phyloP scores from a whole-genome alignment of 129 eudicot genomes.

The Scalesia atractyloides region DNA sequence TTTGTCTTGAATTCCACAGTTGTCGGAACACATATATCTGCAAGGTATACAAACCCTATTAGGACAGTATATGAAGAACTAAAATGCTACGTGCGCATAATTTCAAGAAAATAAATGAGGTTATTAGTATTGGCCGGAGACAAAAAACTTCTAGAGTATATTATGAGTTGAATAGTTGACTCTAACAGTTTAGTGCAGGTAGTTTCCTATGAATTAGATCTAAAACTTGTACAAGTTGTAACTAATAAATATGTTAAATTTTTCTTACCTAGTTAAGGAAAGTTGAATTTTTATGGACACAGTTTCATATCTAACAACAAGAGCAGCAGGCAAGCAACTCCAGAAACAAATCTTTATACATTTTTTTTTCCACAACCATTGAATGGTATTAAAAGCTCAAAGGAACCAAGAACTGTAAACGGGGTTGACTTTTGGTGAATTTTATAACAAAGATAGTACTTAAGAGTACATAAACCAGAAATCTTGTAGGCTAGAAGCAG shows the following conservation, averaged over 20 bases:
- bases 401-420: background rate
- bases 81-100: background rate
- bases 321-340: too few relatives aligned
- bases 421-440: background rate
- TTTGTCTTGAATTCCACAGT: background rate
- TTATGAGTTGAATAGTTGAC: background rate
- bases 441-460: too few relatives aligned
- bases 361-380: too few relatives aligned
- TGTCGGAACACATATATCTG: conserved; percentile 3
- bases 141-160: background rate
- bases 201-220: background rate
- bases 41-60: background rate
- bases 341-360: too few relatives aligned
- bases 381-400: background rate
- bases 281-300: background rate
- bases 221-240: background rate
- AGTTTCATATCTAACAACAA: too few relatives aligned
- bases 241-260: background rate
- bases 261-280: background rate
- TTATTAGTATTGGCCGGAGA: background rate
- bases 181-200: background rate
- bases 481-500: background rate
- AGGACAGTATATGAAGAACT: background rate
- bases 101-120: background rate
- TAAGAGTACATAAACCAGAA: background rate